These are phyloP conservation scores for Pyrus pyrifolia DNA, from an alignment of 306 rosid species.

Conservation along the genomic window DNA sequence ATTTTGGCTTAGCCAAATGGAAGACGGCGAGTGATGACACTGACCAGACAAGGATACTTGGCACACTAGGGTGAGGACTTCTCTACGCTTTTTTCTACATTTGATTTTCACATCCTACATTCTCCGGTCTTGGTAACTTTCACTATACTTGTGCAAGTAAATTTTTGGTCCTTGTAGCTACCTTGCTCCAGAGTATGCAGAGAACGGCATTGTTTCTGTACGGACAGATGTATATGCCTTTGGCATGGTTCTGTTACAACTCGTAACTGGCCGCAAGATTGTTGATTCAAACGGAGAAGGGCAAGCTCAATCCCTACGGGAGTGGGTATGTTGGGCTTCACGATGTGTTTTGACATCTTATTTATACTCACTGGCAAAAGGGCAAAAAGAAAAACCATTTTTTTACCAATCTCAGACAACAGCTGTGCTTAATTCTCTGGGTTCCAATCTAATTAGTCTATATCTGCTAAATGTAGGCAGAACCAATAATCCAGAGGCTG, in stretches of 20 bases:
- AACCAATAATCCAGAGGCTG: constrained; percentile 50
- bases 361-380: background rate
- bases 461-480: constrained; percentile 38
- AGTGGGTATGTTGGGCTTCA: constrained; percentile 48
- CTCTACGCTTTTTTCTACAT: background rate
- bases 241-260: constrained; percentile 61
- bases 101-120: background rate
- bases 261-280: constrained; percentile 65
- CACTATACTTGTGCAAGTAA: background rate
- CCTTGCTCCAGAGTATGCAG: constrained; percentile 82
- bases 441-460: background rate
- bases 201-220: constrained; percentile 60
- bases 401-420: background rate
- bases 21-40: constrained; percentile 39
- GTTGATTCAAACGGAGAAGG: constrained; percentile 22
- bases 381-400: background rate
- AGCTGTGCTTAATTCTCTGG: background rate
- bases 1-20: constrained; percentile 89
- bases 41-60: constrained; percentile 60
- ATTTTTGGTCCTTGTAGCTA: constrained; percentile 38
- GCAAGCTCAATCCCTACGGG: constrained; percentile 46
- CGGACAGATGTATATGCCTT: constrained; percentile 64
- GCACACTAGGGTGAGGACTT: constrained; percentile 69
- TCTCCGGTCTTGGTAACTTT: background rate
- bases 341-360: background rate